These are phyloP conservation scores for Graphilbum sp. DNA, from an alignment of 2,329 filamentous ascomycete genomes.

Conservation along the genomic window DNA sequence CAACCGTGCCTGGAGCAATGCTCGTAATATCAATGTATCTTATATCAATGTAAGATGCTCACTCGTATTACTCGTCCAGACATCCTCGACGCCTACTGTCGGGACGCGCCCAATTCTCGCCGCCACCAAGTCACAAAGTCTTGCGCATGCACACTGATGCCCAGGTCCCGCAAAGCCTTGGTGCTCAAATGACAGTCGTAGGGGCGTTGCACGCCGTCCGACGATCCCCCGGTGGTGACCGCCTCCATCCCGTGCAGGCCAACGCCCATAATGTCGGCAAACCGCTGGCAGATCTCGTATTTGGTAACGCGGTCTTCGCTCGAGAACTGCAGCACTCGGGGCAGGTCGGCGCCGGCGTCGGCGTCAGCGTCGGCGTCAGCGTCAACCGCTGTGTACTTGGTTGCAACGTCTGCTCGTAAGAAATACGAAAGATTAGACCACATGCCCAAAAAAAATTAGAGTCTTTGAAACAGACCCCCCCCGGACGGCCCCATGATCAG, in stretches of 20 bases:
- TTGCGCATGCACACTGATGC: slow-evolving; percentile 56
- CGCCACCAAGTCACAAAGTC: slow-evolving; percentile 75
- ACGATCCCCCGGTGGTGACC: slow-evolving; percentile 56
- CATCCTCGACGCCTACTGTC: too few relatives aligned
- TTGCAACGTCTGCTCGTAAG: slow-evolving; percentile 41
- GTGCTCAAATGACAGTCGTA: slow-evolving; percentile 84
- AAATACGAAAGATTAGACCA: too few relatives aligned
- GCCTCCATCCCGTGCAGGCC: slow-evolving; percentile 50
- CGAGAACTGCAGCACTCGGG: slow-evolving; percentile 64
- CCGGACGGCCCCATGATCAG: background rate
- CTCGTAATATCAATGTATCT: too few relatives aligned
- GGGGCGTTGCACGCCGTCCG: slow-evolving; percentile 57
- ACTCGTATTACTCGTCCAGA: too few relatives aligned
- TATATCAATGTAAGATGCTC: too few relatives aligned
- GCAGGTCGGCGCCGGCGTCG: slow-evolving; percentile 35
- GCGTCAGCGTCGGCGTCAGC: slow-evolving; percentile 27
- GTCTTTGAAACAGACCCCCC: background rate
- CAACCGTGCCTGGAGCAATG: too few relatives aligned
- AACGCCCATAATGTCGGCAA: slow-evolving; percentile 66
- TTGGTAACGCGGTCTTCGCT: slow-evolving; percentile 80
- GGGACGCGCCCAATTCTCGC: slow-evolving; percentile 42
- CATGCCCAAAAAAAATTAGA: background rate
- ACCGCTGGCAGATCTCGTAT: slow-evolving; percentile 67
- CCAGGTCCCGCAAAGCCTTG: slow-evolving; percentile 52
- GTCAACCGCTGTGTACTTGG: slow-evolving; percentile 42